Evolutionary conservation across 495 filamentous ascomycete species (phyloP), one percentile per base, ranked within the genome.

Genomic region (Penicillium robsamsonii): DNA sequence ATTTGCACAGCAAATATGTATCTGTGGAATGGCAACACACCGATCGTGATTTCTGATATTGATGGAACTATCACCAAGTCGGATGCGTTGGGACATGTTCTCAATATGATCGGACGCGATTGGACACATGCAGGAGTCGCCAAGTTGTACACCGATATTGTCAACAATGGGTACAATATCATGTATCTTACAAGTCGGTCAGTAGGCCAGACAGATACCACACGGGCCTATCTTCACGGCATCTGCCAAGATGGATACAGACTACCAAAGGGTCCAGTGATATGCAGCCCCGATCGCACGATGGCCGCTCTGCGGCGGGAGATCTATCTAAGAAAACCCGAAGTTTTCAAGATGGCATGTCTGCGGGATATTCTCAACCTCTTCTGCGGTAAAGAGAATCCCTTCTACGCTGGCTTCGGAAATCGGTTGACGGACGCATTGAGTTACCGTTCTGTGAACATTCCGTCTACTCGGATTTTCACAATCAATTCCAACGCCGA

Each of bases 301-400:
- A 95, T 97, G 74, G 91, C 95, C n/a, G 95, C 94, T 1, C 77
- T 99, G 17, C 80, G 93, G 61, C 84, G 94, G 38, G 94, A 99
- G 68, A 86, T 99, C 11, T 99, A 99, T 64, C 79, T 99, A 18
- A 85, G 95, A 42, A 96, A 97, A 70, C 94, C 94, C 0, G 92
- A 99, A 66, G 91, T 97, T 4, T 99, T 99, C 83, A 99, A 99
- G 75, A 99, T 99, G 94, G 88, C 93, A 5, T 97, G 95, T 58
- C 74, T 99, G 40, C 84, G 94, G 22, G 94, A 99, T 72, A 97
- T 99, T 57, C 80, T 90, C 56, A 87, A 84, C 46, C 83, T 99
- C 2, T 99, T 96, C 65, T 84, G 83, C n/a, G 81, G 81, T 2
- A 85, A 88, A 24, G 77, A 84, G 51, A 87, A 84, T 22, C 94